A percentile compares a stretch with the other conserved stretches of the same genome.
Conservation (phyloP, 768 basidiomycete genomes). For the Rubroboletus satanas region DNA sequence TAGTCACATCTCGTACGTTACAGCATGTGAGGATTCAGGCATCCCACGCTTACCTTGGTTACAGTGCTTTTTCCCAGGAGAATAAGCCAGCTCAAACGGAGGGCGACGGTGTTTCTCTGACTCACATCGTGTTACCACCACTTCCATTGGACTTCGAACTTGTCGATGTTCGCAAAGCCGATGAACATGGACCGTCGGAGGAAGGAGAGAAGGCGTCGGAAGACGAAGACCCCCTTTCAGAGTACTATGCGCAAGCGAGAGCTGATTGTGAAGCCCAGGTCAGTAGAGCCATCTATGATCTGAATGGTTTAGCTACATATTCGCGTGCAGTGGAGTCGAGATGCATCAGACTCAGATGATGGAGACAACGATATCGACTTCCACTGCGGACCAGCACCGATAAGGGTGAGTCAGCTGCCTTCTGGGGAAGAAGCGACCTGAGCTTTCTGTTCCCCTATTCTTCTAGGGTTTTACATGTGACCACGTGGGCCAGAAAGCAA, state of each 20-base stretch:
- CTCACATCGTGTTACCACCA: constrained; percentile 24
- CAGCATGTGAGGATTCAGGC: background rate
- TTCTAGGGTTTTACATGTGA: constrained; percentile 68
- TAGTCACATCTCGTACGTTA: constrained; percentile 48
- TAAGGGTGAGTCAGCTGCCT: constrained; percentile 26
- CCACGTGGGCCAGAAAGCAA: constrained; percentile 35
- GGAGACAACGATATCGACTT: constrained; percentile 22
- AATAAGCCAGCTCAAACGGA: background rate
- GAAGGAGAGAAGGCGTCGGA: constrained; percentile 2
- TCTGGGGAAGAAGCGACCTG: background rate
- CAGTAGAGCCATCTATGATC: constrained; percentile 7
- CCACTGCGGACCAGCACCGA: constrained; percentile 19
- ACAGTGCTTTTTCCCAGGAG: constrained; percentile 39
- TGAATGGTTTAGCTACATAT: background rate
- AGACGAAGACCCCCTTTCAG: constrained; percentile 53
- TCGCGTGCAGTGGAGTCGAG: constrained; percentile 30
- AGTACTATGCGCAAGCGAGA: constrained; percentile 59
- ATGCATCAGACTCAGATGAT: constrained; percentile 36
- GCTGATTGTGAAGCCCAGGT: constrained; percentile 46
- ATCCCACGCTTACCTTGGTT: constrained; percentile 14
- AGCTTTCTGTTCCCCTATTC: background rate
- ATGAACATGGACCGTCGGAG: background rate
- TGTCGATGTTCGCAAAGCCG: background rate
- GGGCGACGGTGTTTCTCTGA: background rate
- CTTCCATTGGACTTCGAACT: constrained; percentile 18